phyloP scores from a whole-genome alignment of 176 grass and related monocot genomes.

The Juncus effusus region DNA sequence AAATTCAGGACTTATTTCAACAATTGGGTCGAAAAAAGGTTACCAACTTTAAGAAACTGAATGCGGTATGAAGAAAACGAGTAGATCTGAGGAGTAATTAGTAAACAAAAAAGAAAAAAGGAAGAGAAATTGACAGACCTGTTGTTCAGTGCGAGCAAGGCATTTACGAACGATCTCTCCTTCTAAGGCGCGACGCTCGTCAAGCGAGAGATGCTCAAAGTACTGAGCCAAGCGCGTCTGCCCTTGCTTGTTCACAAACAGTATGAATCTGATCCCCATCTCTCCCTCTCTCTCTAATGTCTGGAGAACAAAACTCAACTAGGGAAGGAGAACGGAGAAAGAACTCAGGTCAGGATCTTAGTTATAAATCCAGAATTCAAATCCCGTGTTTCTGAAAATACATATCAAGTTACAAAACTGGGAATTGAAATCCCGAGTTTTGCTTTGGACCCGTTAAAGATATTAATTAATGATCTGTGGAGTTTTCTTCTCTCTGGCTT shows the following conservation, averaged over 20 bases:
- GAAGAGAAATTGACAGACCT: slow-evolving; percentile 30
- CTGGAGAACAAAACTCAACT: neutral
- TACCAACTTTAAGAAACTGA: too few species aligned
- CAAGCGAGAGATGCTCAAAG: slow-evolving; percentile 96
- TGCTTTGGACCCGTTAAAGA: too few species aligned
- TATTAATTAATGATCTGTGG: neutral
- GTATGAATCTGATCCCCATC: slow-evolving; percentile 95
- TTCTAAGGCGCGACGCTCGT: slow-evolving; percentile 92
- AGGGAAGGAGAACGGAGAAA: neutral
- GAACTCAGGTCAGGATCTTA: too few species aligned
- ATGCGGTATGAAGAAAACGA: neutral
- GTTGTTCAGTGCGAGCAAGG: slow-evolving; percentile 94
- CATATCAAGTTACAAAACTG: slow-evolving; percentile 22
- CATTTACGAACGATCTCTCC: slow-evolving; percentile 99
- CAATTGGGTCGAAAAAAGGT: neutral
- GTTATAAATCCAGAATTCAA: too few species aligned
- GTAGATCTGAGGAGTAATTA: neutral
- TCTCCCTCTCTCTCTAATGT: neutral
- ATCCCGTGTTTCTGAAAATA: too few species aligned
- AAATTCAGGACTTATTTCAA: neutral
- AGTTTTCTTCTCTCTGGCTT: neutral
- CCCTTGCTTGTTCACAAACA: slow-evolving; percentile 98
- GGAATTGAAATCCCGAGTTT: too few species aligned
- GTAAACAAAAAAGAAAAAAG: neutral
- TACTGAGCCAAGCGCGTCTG: slow-evolving; percentile 95